Evolutionary conservation across 371 early-diverging fungal species (phyloP).

Genomic region (Mucor mucedo): DNA sequence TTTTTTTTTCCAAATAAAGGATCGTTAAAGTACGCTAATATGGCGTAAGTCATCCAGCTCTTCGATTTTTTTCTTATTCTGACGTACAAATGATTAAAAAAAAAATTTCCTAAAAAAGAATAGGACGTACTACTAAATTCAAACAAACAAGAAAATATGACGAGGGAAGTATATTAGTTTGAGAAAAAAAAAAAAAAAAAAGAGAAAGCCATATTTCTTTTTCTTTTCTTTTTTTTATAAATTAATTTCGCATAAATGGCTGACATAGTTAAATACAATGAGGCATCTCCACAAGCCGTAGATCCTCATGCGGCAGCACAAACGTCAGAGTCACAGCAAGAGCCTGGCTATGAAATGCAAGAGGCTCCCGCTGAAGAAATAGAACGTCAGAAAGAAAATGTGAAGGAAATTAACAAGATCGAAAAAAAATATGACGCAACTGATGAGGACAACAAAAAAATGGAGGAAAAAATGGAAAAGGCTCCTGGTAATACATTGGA

Average conservation of each 20-base stretch:
- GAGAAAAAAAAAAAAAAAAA: not conserved
- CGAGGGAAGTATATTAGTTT: not conserved
- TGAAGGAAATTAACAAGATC: slow-evolving; percentile 20
- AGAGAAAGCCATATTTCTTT: not conserved
- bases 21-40: no score
- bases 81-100: slow-evolving; percentile 16
- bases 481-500: slow-evolving; percentile 29
- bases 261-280: slow-evolving; percentile 14
- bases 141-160: slow-evolving; percentile 9
- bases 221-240: not conserved
- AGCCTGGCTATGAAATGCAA: not conserved
- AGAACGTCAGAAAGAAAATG: slow-evolving; percentile 16
- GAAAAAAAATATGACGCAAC: slow-evolving; percentile 5
- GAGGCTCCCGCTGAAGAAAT: slow-evolving; percentile 15
- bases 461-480: slow-evolving; percentile 8
- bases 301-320: not conserved
- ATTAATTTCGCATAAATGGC: slow-evolving; percentile 9
- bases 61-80: not conserved
- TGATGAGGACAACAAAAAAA: slow-evolving; percentile 7
- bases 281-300: not conserved
- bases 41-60: no score
- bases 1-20: no score
- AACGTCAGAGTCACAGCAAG: no score
- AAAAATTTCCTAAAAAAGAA: slow-evolving; percentile 6
- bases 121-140: not conserved